Conservation (phyloP, 257 asterid genomes). For the Solanum pimpinellifolium region DNA sequence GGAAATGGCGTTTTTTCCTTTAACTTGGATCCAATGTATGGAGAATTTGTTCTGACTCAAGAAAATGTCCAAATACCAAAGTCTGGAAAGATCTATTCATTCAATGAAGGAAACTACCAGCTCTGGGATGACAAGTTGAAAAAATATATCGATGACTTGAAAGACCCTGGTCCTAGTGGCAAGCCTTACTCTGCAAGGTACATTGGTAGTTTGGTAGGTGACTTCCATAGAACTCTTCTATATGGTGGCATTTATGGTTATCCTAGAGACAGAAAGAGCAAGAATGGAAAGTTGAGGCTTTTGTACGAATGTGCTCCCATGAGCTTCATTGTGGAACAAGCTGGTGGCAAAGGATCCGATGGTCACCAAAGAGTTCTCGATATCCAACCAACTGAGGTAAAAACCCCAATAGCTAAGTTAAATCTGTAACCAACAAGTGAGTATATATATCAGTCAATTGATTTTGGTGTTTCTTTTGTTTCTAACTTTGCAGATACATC, state of each 20-base stretch:
- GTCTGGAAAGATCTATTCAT: conserved; percentile 70
- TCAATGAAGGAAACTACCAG: conserved; percentile 89
- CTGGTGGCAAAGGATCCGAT: conserved; percentile 92
- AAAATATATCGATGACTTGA: conserved; percentile 76
- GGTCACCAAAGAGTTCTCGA: conserved; percentile 71
- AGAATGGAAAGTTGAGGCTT: conserved; percentile 84
- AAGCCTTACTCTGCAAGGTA: conserved; percentile 89
- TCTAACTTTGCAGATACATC: conserved; percentile 49
- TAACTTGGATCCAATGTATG: conserved; percentile 79
- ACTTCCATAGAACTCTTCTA: conserved; percentile 66
- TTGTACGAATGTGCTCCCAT: conserved; percentile 95
- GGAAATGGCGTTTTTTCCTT: conserved; percentile 81
- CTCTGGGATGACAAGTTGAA: conserved; percentile 81
- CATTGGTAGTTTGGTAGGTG: conserved; percentile 91
- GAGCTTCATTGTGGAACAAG: conserved; percentile 95
- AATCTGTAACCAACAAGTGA: background rate
- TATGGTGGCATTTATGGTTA: conserved; percentile 93
- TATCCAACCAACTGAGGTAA: conserved; percentile 78
- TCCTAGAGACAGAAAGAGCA: conserved; percentile 69
- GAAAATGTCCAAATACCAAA: conserved; percentile 70
- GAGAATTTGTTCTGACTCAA: conserved; percentile 84
- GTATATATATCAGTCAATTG: background rate
- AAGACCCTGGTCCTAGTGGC: conserved; percentile 88
- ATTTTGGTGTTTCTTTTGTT: background rate
- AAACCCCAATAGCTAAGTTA: conserved; percentile 4